Conservation (phyloP, 1,139 yeast species). For the Yamadazyma conglobata region DNA sequence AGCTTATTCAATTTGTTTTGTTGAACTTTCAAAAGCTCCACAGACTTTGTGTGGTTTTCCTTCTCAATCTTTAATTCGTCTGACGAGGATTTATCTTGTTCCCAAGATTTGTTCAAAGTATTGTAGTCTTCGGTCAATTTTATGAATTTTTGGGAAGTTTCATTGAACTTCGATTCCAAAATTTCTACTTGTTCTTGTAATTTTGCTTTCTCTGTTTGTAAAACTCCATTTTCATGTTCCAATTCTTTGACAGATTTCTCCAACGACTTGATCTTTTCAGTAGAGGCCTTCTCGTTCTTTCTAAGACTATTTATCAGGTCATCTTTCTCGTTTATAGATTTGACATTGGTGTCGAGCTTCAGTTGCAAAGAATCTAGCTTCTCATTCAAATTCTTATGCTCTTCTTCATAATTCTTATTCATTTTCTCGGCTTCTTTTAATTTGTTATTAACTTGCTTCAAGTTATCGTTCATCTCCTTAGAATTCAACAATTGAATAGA, state of each 20-base stretch:
- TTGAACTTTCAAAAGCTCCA: slow-evolving; percentile 17
- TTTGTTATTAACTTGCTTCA: slow-evolving; percentile 33
- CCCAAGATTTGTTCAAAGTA: slow-evolving; percentile 7
- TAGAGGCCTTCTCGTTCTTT: slow-evolving; percentile 22
- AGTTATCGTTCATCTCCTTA: slow-evolving; percentile 52
- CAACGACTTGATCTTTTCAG: slow-evolving; percentile 18
- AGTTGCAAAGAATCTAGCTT: slow-evolving; percentile 51
- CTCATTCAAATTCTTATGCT: slow-evolving; percentile 44
- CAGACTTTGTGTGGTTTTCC: slow-evolving; percentile 16
- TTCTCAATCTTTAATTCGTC: slow-evolving; percentile 15
- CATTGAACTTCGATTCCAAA: slow-evolving; percentile 25
- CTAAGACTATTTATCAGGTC: slow-evolving; percentile 22
- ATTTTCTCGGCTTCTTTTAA: slow-evolving; percentile 42
- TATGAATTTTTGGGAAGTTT: slow-evolving; percentile 17
- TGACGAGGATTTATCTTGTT: slow-evolving; percentile 6
- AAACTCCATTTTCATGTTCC: slow-evolving; percentile 17
- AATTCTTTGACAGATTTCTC: slow-evolving; percentile 14
- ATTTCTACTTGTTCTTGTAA: slow-evolving; percentile 14
- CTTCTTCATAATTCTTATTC: slow-evolving; percentile 40
- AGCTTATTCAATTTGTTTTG: slow-evolving; percentile 17
- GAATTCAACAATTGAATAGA: slow-evolving; percentile 56
- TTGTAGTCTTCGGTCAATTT: slow-evolving; percentile 18
- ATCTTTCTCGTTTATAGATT: slow-evolving; percentile 27
- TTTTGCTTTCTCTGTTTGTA: slow-evolving; percentile 17
- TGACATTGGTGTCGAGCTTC: slow-evolving; percentile 28